These are phyloP conservation scores for Moringa oleifera DNA, from an alignment of 345 rosid species.

Conservation along the genomic window DNA sequence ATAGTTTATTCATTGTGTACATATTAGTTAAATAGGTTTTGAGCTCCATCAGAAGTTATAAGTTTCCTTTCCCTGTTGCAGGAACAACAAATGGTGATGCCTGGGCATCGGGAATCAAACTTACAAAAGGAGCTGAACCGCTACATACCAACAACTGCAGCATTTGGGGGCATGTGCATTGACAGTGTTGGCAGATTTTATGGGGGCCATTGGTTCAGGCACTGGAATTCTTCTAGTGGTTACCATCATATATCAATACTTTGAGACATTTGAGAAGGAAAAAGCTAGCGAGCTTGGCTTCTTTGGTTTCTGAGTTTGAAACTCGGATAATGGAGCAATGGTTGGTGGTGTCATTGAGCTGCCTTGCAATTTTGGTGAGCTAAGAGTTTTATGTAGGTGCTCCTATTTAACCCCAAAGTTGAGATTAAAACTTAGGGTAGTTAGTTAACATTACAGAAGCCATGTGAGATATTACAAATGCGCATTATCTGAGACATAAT, in stretches of 20 bases:
- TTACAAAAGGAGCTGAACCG: slow-evolving; percentile 78
- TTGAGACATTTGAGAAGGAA: slow-evolving; percentile 92
- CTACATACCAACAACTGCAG: slow-evolving; percentile 90
- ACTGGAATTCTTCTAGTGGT: slow-evolving; percentile 83
- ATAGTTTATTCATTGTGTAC: too few species aligned
- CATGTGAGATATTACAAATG: not conserved
- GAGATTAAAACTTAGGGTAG: slow-evolving; percentile 9
- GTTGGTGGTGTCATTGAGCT: slow-evolving; percentile 12
- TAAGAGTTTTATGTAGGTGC: slow-evolving; percentile 8
- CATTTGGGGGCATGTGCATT: slow-evolving; percentile 79
- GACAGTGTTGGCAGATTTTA: slow-evolving; percentile 79
- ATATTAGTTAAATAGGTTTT: too few species aligned
- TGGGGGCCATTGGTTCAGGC: slow-evolving; percentile 90
- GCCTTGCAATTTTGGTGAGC: slow-evolving; percentile 15
- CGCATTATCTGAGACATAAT: too few species aligned
- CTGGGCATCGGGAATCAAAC: slow-evolving; percentile 88
- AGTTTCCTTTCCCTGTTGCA: slow-evolving; percentile 12
- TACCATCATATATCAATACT: slow-evolving; percentile 80
- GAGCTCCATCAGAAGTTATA: too few species aligned
- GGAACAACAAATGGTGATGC: slow-evolving; percentile 99
- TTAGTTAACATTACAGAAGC: not conserved
- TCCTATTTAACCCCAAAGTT: slow-evolving; percentile 12
- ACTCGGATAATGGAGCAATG: not conserved
- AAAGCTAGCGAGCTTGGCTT: slow-evolving; percentile 84
- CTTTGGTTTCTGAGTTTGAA: slow-evolving; percentile 53